phyloP scores from a whole-genome alignment of 2,329 filamentous ascomycete species.

The Penicillium sp. region DNA sequence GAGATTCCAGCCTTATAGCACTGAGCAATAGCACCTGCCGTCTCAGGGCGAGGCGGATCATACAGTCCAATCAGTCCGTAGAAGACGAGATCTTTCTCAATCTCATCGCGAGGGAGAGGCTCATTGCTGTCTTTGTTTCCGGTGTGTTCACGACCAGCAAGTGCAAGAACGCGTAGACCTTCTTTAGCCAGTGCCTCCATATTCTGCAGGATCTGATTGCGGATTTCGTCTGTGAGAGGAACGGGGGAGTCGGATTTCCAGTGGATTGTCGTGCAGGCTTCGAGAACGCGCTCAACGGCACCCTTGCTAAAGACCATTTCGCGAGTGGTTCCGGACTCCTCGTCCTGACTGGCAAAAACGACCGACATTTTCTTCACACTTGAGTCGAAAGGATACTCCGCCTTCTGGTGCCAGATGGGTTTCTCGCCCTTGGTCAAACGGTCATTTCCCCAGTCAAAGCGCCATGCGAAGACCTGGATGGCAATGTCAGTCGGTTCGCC shows the following conservation, averaged over 20 bases:
- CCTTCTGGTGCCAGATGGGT: slow-evolving; percentile 61
- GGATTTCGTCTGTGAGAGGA: slow-evolving; percentile 58
- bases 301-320: slow-evolving; percentile 48
- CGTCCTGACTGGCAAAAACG: slow-evolving; percentile 55
- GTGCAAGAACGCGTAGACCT: slow-evolving; percentile 70
- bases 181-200: slow-evolving; percentile 70
- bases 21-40: slow-evolving; percentile 70
- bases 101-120: slow-evolving; percentile 54
- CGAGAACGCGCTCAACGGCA: slow-evolving; percentile 71
- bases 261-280: slow-evolving; percentile 61
- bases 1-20: slow-evolving; percentile 75
- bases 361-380: slow-evolving; percentile 78
- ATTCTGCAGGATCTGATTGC: slow-evolving; percentile 64
- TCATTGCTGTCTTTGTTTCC: slow-evolving; percentile 18
- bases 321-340: slow-evolving; percentile 20
- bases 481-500: slow-evolving; percentile 75
- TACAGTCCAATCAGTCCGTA: slow-evolving; percentile 85
- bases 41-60: slow-evolving; percentile 82
- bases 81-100: slow-evolving; percentile 72
- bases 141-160: slow-evolving; percentile 55
- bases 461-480: slow-evolving; percentile 73
- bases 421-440: slow-evolving; percentile 56
- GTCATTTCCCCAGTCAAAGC: slow-evolving; percentile 67
- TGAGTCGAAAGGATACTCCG: slow-evolving; percentile 75
- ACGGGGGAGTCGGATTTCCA: slow-evolving; percentile 44